Base-by-base conservation (phyloP, 768 basidiomycete genomes). In the Roridomyces roridus region DNA sequence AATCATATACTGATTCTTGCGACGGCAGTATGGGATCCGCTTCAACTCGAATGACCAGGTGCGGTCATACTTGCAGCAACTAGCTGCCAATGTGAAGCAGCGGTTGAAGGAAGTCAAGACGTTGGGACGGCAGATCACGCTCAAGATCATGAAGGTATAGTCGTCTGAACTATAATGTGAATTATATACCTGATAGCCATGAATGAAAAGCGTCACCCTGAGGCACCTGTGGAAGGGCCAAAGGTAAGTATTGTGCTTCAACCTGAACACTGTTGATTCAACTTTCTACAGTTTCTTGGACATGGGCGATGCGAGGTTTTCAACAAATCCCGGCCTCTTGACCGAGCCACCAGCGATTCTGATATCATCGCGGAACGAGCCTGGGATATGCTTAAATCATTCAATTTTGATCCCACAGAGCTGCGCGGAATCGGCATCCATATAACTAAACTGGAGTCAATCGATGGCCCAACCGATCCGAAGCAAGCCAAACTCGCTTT, bases 141-240 rank as follows among this genome's bases (percentile, higher is more conserved):
- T 98, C 62, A 97, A 96, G 71, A 75, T 98, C 63, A 87, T 97
- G 89, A 89, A n/a, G n/a, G n/a, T n/a, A n/a, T n/a, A n/a, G n/a
- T n/a, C n/a, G n/a, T n/a, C n/a, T n/a, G n/a, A n/a, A n/a, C n/a
- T n/a, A n/a, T n/a, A n/a, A n/a, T n/a, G n/a, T n/a, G n/a, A n/a
- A n/a, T n/a, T n/a, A n/a, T n/a, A n/a, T n/a, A n/a, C n/a, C n/a
- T n/a, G n/a, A n/a, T n/a, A n/a, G n/a, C n/a, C n/a, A n/a, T n/a
- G n/a, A n/a, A n/a, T n/a, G n/a, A n/a, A n/a, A n/a, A 87, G 64
- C 84, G 96, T 20, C 87, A 92, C 69, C 86, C 91, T 2, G 82
- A 80, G 41, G 94, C 96, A 2, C 94, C 97, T 0, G 77, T 91
- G 14, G 97, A 98, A 65, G 82, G 90, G 20, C 89, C 96, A 0